Conservation (phyloP, 768 basidiomycete genomes). For the Serendipita sp. region DNA sequence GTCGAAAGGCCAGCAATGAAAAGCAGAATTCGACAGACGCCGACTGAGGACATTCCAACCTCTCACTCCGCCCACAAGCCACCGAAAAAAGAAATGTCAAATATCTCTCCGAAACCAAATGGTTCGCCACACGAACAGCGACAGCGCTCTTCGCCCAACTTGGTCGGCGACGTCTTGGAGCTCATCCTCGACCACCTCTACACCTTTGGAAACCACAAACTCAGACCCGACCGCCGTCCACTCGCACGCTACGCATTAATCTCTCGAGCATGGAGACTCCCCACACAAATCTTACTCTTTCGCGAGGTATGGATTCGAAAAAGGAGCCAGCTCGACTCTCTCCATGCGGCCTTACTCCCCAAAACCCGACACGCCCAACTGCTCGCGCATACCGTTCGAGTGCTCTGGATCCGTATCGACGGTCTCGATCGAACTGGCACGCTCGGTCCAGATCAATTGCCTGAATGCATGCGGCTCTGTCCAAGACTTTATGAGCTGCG, state of each 20-base stretch:
- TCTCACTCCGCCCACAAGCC: too few species aligned
- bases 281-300: background rate
- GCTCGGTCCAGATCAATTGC: background rate
- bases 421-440: background rate
- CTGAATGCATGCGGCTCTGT: background rate
- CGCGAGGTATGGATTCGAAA: background rate
- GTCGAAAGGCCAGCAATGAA: too few species aligned
- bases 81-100: too few species aligned
- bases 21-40: too few species aligned
- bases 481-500: background rate
- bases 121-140: too few species aligned
- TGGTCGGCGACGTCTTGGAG: background rate
- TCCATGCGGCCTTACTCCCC: background rate
- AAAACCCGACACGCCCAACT: background rate
- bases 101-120: too few species aligned
- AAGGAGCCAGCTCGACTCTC: background rate
- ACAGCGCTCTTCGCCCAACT: too few species aligned
- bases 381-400: background rate
- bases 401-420: background rate
- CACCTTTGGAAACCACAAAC: background rate
- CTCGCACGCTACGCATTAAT: background rate
- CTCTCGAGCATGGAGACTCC: background rate
- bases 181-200: background rate
- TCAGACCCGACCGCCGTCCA: background rate
- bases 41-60: too few species aligned